These are phyloP conservation scores for Cenchrus americanus DNA, from an alignment of 176 grass and related monocot genomes.

Conservation along the genomic window DNA sequence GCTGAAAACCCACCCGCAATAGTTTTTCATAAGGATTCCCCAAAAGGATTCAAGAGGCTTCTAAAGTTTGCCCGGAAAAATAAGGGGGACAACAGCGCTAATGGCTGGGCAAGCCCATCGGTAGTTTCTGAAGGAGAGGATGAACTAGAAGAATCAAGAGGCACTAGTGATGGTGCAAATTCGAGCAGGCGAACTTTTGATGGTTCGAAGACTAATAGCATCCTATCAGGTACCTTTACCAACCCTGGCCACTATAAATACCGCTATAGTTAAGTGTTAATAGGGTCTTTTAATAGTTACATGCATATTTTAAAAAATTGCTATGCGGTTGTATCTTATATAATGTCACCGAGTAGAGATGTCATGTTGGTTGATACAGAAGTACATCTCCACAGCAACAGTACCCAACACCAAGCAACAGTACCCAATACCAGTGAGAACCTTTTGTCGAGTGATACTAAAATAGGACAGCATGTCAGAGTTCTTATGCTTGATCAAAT, in stretches of 20 bases:
- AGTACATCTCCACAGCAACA: not conserved
- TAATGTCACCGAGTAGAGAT: not conserved
- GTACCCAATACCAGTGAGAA: not conserved
- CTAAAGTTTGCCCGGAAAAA: conserved; percentile 98
- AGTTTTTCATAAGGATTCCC: conserved; percentile 96
- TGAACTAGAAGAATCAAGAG: conserved; percentile 79
- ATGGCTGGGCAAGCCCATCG: conserved; percentile 74
- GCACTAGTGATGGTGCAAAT: conserved; percentile 59
- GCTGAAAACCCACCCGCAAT: conserved; percentile 96
- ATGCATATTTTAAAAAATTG: not conserved
- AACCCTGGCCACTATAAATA: conserved; percentile 1
- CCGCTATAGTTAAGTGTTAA: not conserved
- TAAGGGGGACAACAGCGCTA: conserved; percentile 74
- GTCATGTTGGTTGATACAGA: not conserved
- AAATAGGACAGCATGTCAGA: not conserved
- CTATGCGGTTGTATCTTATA: not conserved
- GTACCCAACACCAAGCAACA: too few species aligned
- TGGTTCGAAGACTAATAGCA: conserved; percentile 52
- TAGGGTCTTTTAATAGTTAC: not conserved
- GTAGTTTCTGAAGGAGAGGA: conserved; percentile 97
- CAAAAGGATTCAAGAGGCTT: conserved; percentile 99
- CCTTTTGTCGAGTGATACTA: not conserved
- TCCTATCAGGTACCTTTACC: conserved; percentile 72
- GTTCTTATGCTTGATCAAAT: conserved; percentile 4
- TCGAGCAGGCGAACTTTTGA: conserved; percentile 75